phyloP scores from a whole-genome alignment of 2,329 filamentous ascomycete genomes.

The Neofusicoccum sp. region DNA sequence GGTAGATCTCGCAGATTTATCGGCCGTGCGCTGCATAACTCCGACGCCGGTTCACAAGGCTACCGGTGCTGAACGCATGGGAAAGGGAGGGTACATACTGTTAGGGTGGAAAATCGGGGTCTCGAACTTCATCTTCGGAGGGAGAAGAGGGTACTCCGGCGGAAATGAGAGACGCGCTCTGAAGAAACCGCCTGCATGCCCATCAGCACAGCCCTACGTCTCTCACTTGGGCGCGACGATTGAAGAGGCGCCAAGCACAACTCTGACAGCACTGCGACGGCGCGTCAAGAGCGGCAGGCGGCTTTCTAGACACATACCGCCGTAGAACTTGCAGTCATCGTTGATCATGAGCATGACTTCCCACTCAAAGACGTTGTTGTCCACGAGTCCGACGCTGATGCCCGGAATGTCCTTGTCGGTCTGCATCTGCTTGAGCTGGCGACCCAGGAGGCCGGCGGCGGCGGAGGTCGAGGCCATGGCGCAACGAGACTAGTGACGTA shows the following conservation, averaged over 20 bases:
- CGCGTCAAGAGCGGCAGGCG: too few relatives aligned
- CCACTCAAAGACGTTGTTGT: slow-evolving; percentile 92
- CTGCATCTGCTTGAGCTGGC: slow-evolving; percentile 94
- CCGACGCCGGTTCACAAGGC: background rate
- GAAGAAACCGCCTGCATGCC: slow-evolving; percentile 74
- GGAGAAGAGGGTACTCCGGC: slow-evolving; percentile 93
- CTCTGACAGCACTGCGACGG: background rate
- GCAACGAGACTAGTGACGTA: background rate
- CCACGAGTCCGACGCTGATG: slow-evolving; percentile 86
- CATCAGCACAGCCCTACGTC: background rate
- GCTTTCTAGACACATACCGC: slow-evolving; percentile 59
- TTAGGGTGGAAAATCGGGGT: slow-evolving; percentile 97
- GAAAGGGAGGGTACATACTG: slow-evolving; percentile 53
- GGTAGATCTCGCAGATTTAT: background rate
- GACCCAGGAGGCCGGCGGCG: slow-evolving; percentile 70
- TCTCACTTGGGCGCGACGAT: background rate
- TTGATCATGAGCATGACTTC: slow-evolving; percentile 99
- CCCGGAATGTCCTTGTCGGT: slow-evolving; percentile 86
- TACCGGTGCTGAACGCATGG: background rate
- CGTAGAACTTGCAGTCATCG: slow-evolving; percentile 90
- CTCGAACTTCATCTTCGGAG: slow-evolving; percentile 93
- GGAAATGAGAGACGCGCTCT: slow-evolving; percentile 93
- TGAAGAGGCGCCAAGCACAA: background rate
- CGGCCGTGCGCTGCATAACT: too few relatives aligned
- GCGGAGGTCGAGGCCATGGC: slow-evolving; percentile 47